Conservation (phyloP, 2,329 filamentous ascomycete species). For the Nothopassalora personata region DNA sequence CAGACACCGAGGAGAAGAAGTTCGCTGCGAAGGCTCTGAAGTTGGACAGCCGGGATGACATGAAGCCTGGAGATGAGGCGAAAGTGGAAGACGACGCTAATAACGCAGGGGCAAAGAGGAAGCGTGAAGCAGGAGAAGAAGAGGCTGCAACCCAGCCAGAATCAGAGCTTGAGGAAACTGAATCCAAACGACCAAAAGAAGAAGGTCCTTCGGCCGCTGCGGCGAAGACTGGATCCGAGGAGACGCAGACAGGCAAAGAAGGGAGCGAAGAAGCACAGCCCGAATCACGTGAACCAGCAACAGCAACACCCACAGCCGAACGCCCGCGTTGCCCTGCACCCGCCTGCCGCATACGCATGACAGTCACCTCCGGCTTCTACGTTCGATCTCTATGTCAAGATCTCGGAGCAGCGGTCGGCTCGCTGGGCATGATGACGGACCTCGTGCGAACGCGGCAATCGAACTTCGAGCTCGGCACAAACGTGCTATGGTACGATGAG, state of each 20-base stretch:
- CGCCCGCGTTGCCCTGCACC: slow-evolving; percentile 47
- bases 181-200: slow-evolving; percentile 38
- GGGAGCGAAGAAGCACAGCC: not conserved
- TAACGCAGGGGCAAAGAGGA: slow-evolving; percentile 27
- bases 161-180: slow-evolving; percentile 8
- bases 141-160: slow-evolving; percentile 13
- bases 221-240: not conserved
- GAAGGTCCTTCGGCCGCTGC: not conserved
- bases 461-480: slow-evolving; percentile 68
- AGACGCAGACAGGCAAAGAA: not conserved
- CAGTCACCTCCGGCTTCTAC: slow-evolving; percentile 93
- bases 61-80: slow-evolving; percentile 13
- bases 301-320: slow-evolving; percentile 3
- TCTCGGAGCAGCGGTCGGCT: slow-evolving; percentile 73
- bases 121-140: slow-evolving; percentile 22
- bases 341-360: slow-evolving; percentile 79
- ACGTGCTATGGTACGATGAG: slow-evolving; percentile 74
- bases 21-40: slow-evolving; percentile 63
- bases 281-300: slow-evolving; percentile 27
- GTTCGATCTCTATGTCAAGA: slow-evolving; percentile 92
- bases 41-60: slow-evolving; percentile 31
- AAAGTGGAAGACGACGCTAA: slow-evolving; percentile 7
- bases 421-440: slow-evolving; percentile 79
- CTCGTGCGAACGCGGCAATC: slow-evolving; percentile 76
- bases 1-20: slow-evolving; percentile 66